Evolutionary conservation across 495 filamentous ascomycete genomes (phyloP).

Genomic region (Haplographium delicatum): DNA sequence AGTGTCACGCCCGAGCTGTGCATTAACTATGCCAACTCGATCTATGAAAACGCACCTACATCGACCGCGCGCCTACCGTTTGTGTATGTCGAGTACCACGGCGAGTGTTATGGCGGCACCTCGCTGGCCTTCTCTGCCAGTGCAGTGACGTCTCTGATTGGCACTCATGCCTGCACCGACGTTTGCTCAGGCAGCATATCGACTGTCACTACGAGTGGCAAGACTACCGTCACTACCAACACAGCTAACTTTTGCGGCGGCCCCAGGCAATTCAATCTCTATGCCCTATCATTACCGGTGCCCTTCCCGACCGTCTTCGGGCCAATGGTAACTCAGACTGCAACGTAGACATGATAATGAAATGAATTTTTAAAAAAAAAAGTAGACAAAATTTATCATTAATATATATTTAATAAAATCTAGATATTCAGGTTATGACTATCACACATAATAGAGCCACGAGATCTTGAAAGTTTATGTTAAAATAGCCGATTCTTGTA

Average conservation of each 20-base stretch:
- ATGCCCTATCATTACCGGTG: slow-evolving; percentile 7
- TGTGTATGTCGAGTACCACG: slow-evolving; percentile 24
- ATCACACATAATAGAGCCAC: too few relatives aligned
- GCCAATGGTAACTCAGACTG: too few relatives aligned
- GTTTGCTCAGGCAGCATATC: slow-evolving; percentile 20
- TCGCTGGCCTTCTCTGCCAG: slow-evolving; percentile 16
- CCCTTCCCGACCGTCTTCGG: too few relatives aligned
- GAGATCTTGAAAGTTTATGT: too few relatives aligned
- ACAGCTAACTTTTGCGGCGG: slow-evolving; percentile 24
- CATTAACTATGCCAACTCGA: slow-evolving; percentile 16
- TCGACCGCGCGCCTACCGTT: slow-evolving; percentile 21
- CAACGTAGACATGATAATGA: too few relatives aligned
- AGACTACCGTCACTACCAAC: slow-evolving; percentile 10
- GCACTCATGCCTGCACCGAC: slow-evolving; percentile 23
- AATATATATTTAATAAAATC: too few relatives aligned
- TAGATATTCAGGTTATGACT: too few relatives aligned
- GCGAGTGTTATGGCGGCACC: slow-evolving; percentile 25
- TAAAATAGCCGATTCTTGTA: too few relatives aligned
- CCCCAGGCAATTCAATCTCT: slow-evolving; percentile 25
- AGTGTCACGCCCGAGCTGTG: slow-evolving; percentile 26
- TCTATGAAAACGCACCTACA: slow-evolving; percentile 15
- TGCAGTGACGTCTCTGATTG: slow-evolving; percentile 19
- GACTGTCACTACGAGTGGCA: slow-evolving; percentile 11
- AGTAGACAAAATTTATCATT: too few relatives aligned
- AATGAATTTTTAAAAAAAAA: too few relatives aligned